A percentile compares a stretch with the other conserved stretches of the same genome.
Evolutionary conservation across 1,284 basidiomycete species (phyloP).

Genomic region (Cutaneotrichosporon spelunceum): DNA sequence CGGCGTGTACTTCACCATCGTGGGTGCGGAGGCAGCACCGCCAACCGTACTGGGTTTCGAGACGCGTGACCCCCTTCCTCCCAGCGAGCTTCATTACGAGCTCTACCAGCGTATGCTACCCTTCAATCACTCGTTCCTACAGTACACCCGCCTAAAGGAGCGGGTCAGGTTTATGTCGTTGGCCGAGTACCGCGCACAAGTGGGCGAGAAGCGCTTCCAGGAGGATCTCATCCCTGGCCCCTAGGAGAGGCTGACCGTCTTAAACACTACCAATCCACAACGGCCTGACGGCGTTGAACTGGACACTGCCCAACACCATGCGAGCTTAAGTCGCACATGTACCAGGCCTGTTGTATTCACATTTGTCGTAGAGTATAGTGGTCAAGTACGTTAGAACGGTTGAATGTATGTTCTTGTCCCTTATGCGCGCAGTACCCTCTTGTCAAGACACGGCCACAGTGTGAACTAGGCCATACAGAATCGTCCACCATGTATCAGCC

Average conservation of each 20-base stretch:
- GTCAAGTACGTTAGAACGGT: too few relatives aligned
- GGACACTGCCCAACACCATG: not conserved
- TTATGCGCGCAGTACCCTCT: too few relatives aligned
- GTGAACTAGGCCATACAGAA: too few relatives aligned
- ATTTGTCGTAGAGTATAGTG: too few relatives aligned
- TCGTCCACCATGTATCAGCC: too few relatives aligned
- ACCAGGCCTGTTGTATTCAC: too few relatives aligned
- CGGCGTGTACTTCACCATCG: not conserved
- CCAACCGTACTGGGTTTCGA: not conserved
- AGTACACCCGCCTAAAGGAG: not conserved
- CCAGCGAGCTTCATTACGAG: slow-evolving; percentile 1
- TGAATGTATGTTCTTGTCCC: too few relatives aligned
- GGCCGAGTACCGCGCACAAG: not conserved
- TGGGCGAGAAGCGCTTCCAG: not conserved
- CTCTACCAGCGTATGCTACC: slow-evolving; percentile 4
- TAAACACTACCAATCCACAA: too few relatives aligned
- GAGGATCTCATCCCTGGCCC: not conserved
- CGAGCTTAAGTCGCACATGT: too few relatives aligned
- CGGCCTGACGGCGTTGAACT: not conserved
- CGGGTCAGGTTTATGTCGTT: slow-evolving; percentile 1
- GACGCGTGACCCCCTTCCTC: not conserved
- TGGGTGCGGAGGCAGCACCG: not conserved
- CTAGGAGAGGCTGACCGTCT: too few relatives aligned
- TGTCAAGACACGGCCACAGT: too few relatives aligned
- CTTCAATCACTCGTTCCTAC: not conserved